These are phyloP conservation scores for Digitaria exilis DNA, from an alignment of 202 grass and related monocot genomes.

Conservation along the genomic window DNA sequence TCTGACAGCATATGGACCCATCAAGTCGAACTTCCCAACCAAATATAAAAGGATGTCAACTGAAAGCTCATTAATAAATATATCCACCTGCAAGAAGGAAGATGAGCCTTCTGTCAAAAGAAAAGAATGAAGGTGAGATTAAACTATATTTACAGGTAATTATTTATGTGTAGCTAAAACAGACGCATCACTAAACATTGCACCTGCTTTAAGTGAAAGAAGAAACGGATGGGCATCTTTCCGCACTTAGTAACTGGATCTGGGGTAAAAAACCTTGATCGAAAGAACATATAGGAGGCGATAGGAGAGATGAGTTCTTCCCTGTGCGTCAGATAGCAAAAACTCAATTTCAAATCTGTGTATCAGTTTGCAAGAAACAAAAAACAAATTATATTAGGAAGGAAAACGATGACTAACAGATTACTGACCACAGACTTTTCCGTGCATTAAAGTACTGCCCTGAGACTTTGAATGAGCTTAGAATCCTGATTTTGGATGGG, in stretches of 20 bases:
- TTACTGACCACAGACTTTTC: constrained; percentile 71
- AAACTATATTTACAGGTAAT: constrained; percentile 33
- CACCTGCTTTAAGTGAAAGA: constrained; percentile 73
- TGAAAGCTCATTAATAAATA: constrained; percentile 76
- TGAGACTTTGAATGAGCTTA: constrained; percentile 71
- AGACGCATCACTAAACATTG: constrained; percentile 27
- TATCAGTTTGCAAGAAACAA: constrained; percentile 3
- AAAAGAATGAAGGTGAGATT: constrained; percentile 38
- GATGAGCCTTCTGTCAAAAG: constrained; percentile 16
- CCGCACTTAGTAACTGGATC: constrained; percentile 41
- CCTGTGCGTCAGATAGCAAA: constrained; percentile 57
- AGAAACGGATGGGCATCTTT: constrained; percentile 49
- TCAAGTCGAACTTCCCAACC: constrained; percentile 69
- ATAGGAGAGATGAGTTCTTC: constrained; percentile 73
- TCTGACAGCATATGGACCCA: constrained; percentile 87
- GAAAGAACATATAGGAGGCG: constrained; percentile 66
- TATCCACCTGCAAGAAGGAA: constrained; percentile 70
- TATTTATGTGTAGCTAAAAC: constrained; percentile 9
- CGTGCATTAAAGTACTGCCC: constrained; percentile 63
- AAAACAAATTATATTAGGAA: constrained; percentile 27
- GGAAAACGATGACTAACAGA: constrained; percentile 8
- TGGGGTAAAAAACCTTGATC: constrained; percentile 50
- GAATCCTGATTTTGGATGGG: constrained; percentile 66
- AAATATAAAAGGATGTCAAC: constrained; percentile 82
- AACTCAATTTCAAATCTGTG: constrained; percentile 38